phyloP scores from a whole-genome alignment of 208 protist genomes.

The Leishmania braziliensis region DNA sequence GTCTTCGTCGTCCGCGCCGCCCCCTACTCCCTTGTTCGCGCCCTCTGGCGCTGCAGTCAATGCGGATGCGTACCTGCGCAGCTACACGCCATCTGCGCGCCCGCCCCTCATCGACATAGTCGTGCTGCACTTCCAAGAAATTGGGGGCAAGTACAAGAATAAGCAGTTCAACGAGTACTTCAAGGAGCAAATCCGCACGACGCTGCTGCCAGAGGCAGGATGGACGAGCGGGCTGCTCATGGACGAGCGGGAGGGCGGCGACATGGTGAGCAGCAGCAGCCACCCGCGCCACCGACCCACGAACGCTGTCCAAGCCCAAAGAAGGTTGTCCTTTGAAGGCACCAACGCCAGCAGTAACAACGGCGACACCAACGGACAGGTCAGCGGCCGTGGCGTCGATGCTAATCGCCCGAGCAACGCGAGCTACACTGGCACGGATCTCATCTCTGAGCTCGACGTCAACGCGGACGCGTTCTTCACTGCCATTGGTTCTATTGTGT shows the following conservation, averaged over 20 bases:
- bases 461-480: conserved; percentile 47
- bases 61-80: conserved; percentile 15
- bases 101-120: conserved; percentile 74
- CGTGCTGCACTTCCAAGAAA: conserved; percentile 87
- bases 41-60: neutral
- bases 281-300: neutral
- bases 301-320: neutral
- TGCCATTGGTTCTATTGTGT: conserved; percentile 69
- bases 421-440: conserved; percentile 14
- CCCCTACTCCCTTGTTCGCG: neutral
- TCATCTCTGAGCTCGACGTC: conserved; percentile 23
- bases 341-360: neutral
- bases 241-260: conserved; percentile 39
- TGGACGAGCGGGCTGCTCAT: conserved; percentile 82
- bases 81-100: conserved; percentile 25
- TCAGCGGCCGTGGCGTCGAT: neutral
- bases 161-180: conserved; percentile 62
- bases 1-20: neutral
- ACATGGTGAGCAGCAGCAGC: conserved; percentile 16
- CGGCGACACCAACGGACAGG: neutral
- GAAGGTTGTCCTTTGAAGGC: neutral
- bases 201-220: conserved; percentile 68
- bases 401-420: conserved; percentile 5
- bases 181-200: conserved; percentile 31
- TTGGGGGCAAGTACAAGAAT: conserved; percentile 72